These are phyloP conservation scores for Magnaporthiopsis poae DNA, from an alignment of 2,329 filamentous ascomycete genomes.

Conservation along the genomic window DNA sequence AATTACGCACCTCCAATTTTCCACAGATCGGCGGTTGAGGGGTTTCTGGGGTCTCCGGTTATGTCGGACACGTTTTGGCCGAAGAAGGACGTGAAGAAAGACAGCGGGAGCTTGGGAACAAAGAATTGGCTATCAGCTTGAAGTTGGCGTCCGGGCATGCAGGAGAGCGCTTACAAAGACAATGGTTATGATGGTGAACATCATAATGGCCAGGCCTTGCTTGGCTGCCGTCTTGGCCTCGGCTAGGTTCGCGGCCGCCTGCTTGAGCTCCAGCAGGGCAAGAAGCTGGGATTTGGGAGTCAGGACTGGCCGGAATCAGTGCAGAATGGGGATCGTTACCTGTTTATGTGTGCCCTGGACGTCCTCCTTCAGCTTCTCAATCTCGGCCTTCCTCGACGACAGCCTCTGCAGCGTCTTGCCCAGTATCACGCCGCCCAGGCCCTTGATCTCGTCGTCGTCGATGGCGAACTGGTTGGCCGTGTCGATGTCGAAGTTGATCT, in stretches of 20 bases:
- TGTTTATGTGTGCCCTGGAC: neutral
- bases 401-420: neutral
- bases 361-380: neutral
- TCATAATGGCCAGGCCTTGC: constrained; percentile 34
- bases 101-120: constrained; percentile 23
- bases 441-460: neutral
- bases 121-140: neutral
- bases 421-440: neutral
- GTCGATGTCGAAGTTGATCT: neutral
- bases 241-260: constrained; percentile 27
- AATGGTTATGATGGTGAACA: constrained; percentile 37
- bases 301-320: too few relatives aligned
- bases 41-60: neutral
- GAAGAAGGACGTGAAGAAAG: constrained; percentile 29
- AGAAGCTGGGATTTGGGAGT: neutral
- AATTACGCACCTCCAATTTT: neutral
- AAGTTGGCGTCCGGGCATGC: too few relatives aligned
- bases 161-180: constrained; percentile 27
- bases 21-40: neutral
- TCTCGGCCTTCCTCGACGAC: neutral
- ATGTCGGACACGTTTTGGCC: constrained; percentile 25
- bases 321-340: neutral
- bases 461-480: neutral
- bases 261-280: constrained; percentile 12
- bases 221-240: constrained; percentile 11